Evolutionary conservation across 768 basidiomycete species (phyloP), one percentile per base, ranked within the genome.

Genomic region (Hemileccinum impolitum): DNA sequence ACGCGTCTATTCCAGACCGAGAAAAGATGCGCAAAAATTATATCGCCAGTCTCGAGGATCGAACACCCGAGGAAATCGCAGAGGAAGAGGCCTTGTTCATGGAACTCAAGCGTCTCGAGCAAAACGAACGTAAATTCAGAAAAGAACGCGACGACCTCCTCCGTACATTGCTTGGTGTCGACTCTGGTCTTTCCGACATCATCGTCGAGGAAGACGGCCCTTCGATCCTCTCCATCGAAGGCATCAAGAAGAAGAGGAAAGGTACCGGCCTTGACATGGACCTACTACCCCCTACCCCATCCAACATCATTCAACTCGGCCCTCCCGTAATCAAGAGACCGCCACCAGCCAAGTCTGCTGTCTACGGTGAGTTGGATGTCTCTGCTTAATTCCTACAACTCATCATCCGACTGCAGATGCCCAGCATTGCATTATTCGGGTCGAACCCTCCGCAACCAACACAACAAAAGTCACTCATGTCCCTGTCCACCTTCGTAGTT

Each of bases 81-180:
- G 94, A 99, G 65, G 96, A 98, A 74, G 94, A 97, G 59, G 88
- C 91, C 8, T 75, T 99, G 3, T 97, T 90, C 69, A 72, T 97
- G 53, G 93, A 97, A 67, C 79, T 95, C 43, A 94, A 94, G 62
- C 83, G 91, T n/a, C 77, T 99, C 43, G 94, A 97, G 64, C 95
- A 97, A 69, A 90, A 78, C 51, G 94, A 96, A 64, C 79, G 87
- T 28, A 78, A 78, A 45, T 97, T 94, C 74, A 88, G 87, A 69
- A 82, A 81, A 55, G 93, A 96, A 17, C 76, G 94, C 15, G 92
- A 96, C 48, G 90, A 91, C 38, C 78, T 97, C 21, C 75, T 97
- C 52, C 80, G 89, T 26, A 88, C 84, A 0, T 70, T 96, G 13
- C 81, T 85, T 21, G 94, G 94, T 5, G 81, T 93, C 42, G 94